Evolutionary conservation across 139 green algal genomes (phyloP), one percentile per base, ranked within the genome.

Genomic region (Auxenochlorella pyrenoidosa): DNA sequence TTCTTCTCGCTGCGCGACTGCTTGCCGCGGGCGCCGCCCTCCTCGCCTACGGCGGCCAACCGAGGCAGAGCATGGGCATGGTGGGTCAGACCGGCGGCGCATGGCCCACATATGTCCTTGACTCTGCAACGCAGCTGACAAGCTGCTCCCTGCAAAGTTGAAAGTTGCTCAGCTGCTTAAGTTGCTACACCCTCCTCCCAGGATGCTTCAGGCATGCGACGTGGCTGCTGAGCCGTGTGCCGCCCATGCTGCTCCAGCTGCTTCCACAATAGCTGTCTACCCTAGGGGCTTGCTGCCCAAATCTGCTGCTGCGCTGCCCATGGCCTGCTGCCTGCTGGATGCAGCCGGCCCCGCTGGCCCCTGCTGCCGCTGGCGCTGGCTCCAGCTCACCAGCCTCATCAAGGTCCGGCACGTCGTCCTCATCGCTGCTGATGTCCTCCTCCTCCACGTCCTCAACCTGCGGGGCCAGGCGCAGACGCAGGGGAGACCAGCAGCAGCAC

Each of bases 1-100:
- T 99, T 99, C 96, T 99, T 99, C 92, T 99, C 98, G 38, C 93
- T 95, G 54, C 97, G 94, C 92, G 93, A 98, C 94, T 99, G 97
- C 94, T 98, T 98, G 82, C 94, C 89, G 30, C 95, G 92, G 38
- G 88, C 87, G 73, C 84, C 86, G 43, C 58, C 92, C 24, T 91
- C 94, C 43, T 92, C 93, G 38, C 90, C 89, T 84, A 78, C 82
- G 84, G 73, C 54, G 40, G 21, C 18, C 54, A 22, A 16, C 28
- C 24, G 40, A 13, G 15, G 18, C 75, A 81, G 75, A 6, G 19
- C 34, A 32, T 18, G 2, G 40, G 72, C 38, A 47, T 5, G 38
- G 38, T 26, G 72, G 38, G 40, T 12, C 13, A 6, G 38, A 38
- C 13, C 51, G 70, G 24, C 73, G 22, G 24, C 24, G 1, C 36